These are phyloP conservation scores for Withania somnifera DNA, from an alignment of 305 asterid species.

Conservation along the genomic window DNA sequence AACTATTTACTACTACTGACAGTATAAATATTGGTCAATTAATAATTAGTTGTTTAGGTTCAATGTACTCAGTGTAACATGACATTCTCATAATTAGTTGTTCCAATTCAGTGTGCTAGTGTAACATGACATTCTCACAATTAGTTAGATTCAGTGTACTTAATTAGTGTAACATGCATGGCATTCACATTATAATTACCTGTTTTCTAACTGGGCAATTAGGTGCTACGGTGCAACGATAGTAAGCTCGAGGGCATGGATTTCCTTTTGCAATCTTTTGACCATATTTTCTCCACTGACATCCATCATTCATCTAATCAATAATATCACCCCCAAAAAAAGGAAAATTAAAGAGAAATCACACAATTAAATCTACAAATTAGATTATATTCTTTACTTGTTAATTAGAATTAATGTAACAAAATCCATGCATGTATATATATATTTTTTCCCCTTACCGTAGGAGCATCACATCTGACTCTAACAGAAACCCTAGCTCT, in stretches of 20 bases:
- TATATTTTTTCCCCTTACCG: conserved; percentile 38
- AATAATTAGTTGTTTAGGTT: not conserved
- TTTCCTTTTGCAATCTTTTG: conserved; percentile 59
- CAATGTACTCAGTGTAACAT: not conserved
- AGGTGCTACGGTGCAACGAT: conserved; percentile 47
- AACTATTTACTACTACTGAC: too few relatives aligned
- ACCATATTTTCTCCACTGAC: conserved; percentile 66
- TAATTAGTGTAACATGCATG: not conserved
- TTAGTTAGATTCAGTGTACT: not conserved
- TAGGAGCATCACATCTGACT: conserved; percentile 79
- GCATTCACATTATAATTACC: conserved; percentile 9
- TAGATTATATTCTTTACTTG: not conserved
- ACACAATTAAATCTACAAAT: not conserved
- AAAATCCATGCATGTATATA: not conserved
- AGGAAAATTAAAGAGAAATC: not conserved
- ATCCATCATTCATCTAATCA: conserved; percentile 48
- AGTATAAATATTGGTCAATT: not conserved
- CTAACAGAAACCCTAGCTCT: conserved; percentile 94
- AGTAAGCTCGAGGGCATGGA: conserved; percentile 60
- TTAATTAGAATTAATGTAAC: not conserved
- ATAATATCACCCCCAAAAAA: not conserved
- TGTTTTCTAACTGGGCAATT: conserved; percentile 57
- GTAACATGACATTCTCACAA: not conserved
- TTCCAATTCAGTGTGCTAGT: not conserved
- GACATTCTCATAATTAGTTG: not conserved